These are phyloP conservation scores for Lasiodiplodia theobromae DNA, from an alignment of 2,329 filamentous ascomycete species.

Conservation along the genomic window DNA sequence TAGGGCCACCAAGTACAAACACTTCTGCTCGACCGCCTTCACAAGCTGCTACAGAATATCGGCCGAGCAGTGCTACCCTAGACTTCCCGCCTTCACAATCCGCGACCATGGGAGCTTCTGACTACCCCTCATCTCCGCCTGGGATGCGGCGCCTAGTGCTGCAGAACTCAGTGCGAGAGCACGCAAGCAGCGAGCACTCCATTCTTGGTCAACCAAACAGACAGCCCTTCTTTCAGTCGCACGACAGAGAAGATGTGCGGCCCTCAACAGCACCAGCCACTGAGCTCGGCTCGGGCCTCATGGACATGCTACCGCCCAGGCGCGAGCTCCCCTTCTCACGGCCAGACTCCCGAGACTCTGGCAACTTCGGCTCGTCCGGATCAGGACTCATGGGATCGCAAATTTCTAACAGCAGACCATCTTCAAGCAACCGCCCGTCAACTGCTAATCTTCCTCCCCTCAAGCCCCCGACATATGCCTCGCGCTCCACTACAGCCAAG, in stretches of 20 bases:
- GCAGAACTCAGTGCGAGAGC: conserved; percentile 35
- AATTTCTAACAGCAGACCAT: not conserved
- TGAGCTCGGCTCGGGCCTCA: conserved; percentile 32
- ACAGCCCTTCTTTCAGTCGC: not conserved
- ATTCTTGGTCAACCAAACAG: not conserved
- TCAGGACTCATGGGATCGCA: not conserved
- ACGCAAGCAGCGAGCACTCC: not conserved
- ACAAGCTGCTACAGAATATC: not conserved
- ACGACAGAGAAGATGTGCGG: conserved; percentile 3
- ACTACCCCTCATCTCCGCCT: not conserved
- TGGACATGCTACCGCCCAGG: conserved; percentile 43
- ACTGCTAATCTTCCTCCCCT: conserved; percentile 18
- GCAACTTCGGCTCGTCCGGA: too few relatives aligned
- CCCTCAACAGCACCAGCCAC: conserved; percentile 32
- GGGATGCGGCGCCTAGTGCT: not conserved
- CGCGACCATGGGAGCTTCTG: not conserved
- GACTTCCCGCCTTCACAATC: not conserved
- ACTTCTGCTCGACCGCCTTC: not conserved
- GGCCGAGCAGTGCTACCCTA: not conserved
- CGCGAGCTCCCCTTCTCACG: conserved; percentile 50
- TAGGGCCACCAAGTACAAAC: not conserved
- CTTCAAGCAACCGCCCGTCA: not conserved
- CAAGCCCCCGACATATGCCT: not conserved
- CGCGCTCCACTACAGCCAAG: not conserved
- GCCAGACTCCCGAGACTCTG: not conserved